Evolutionary conservation across 306 rosid genomes (phyloP).

Genomic region (Benincasa hispida): DNA sequence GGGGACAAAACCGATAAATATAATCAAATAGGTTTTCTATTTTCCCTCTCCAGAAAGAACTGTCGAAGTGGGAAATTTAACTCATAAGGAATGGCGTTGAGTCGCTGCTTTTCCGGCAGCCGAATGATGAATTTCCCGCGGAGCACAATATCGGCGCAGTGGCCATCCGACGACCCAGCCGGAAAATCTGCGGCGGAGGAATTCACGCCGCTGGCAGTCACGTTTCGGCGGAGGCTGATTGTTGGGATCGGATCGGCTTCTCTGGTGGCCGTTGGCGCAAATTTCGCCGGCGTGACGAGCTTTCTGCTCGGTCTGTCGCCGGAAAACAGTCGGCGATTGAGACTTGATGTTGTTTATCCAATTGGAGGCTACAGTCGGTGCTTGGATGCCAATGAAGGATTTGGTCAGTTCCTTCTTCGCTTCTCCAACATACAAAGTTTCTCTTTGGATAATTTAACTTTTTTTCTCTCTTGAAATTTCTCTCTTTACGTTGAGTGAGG

Average conservation of each 20-base stretch:
- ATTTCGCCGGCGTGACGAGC: constrained; percentile 66
- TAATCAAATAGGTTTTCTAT: background rate
- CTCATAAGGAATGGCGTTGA: background rate
- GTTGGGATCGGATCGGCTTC: constrained; percentile 72
- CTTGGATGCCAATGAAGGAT: constrained; percentile 65
- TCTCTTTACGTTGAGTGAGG: background rate
- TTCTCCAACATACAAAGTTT: background rate
- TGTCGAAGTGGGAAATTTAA: constrained; percentile 7
- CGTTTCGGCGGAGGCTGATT: constrained; percentile 46
- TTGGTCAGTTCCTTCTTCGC: constrained; percentile 32
- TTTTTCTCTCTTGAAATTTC: background rate
- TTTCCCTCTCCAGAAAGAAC: background rate
- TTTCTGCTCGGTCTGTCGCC: constrained; percentile 62
- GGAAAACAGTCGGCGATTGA: constrained; percentile 44
- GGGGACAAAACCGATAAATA: background rate
- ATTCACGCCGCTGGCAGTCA: constrained; percentile 36
- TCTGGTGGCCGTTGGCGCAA: constrained; percentile 68
- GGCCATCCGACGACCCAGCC: background rate
- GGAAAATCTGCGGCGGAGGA: constrained; percentile 32
- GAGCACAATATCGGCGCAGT: background rate
- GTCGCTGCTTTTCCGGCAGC: constrained; percentile 20
- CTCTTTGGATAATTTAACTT: background rate
- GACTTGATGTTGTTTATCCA: constrained; percentile 67
- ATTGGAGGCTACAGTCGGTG: constrained; percentile 62
- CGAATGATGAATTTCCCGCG: constrained; percentile 10